Base-by-base conservation (phyloP, 768 basidiomycete genomes). In the Udeniomyces megalosporus region DNA sequence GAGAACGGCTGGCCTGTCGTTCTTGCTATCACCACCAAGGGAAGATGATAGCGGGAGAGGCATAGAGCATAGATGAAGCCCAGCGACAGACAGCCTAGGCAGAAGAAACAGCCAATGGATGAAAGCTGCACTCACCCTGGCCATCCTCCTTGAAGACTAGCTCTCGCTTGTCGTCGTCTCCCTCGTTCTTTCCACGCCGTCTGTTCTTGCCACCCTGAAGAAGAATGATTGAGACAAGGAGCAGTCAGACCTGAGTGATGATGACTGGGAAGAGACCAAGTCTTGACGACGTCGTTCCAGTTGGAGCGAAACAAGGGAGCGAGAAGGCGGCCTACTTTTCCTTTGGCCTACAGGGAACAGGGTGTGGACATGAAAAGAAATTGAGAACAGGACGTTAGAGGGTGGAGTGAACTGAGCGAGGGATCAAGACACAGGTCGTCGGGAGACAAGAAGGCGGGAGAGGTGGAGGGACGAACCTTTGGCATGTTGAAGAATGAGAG, bases 161-260 rank as follows among this genome's bases (percentile, higher is more conserved):
- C 75, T 99, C 95, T 69, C 95, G 86, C 80, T 96, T 97, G 78
- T 95, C 88, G 69, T 88, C 87, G 60, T 97, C 95, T 77, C 93
- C 95, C 78, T 99, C 93, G 77, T 96, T 97, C 82, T 99, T 99
- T 80, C 95, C 95, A 77, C 95, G 81, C 81, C 95, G 82, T 77
- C 93, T 82, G 78, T 97, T 99, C 81, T 99, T 97, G 66, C 93
- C 95, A 74, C 93, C 93, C 92, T 99, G 70, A 20, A 34, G 24
- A 34, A 42, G 8, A 4, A 34, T 12, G 28, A 15, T n/a, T 5
- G 26, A 31, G 46, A 46, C n/a, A n/a, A 29, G 32, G 42, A 11
- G 45, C 3, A 46, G 46, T 24, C 46, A 45, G 24, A 8, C 12
- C 44, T 31, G 17, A 46, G 24, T 6, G 22, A 8, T 22, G 50